Percentiles rank a stretch among this genome's conserved stretches.
Conservation (phyloP, 2,329 filamentous ascomycete genomes). For the Pseudocercospora fijiensis region DNA sequence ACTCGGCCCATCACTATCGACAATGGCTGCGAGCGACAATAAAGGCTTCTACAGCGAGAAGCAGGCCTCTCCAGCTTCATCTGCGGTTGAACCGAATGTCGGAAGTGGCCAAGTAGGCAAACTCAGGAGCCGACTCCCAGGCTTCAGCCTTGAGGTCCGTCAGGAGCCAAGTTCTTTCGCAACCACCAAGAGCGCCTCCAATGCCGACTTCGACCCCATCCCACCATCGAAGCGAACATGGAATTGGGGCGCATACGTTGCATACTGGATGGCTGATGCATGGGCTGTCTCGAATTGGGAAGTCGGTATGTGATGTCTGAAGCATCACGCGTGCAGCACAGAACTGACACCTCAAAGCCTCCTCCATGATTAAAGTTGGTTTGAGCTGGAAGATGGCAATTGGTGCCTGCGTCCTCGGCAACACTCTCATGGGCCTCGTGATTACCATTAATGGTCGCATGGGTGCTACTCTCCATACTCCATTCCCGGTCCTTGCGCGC, state of each 20-base stretch:
- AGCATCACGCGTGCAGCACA: not conserved
- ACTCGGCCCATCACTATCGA: not conserved
- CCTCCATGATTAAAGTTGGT: slow-evolving; percentile 53
- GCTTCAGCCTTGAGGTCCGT: slow-evolving; percentile 37
- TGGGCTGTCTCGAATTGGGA: slow-evolving; percentile 44
- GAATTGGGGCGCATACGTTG: slow-evolving; percentile 38
- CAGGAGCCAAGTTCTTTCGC: slow-evolving; percentile 42
- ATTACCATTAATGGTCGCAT: slow-evolving; percentile 55
- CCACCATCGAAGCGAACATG: slow-evolving; percentile 42
- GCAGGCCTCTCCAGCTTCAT: slow-evolving; percentile 29
- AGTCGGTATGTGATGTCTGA: slow-evolving; percentile 32
- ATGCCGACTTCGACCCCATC: slow-evolving; percentile 43
- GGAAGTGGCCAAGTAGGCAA: slow-evolving; percentile 30
- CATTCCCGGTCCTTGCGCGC: slow-evolving; percentile 57
- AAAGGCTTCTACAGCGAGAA: slow-evolving; percentile 22
- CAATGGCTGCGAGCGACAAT: slow-evolving; percentile 17
- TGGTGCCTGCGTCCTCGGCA: slow-evolving; percentile 35
- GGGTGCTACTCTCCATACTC: slow-evolving; percentile 55
- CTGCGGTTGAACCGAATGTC: slow-evolving; percentile 26
- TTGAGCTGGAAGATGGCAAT: slow-evolving; percentile 58
- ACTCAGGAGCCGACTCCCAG: slow-evolving; percentile 28
- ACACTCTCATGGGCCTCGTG: slow-evolving; percentile 31
- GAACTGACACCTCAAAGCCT: slow-evolving; percentile 36
- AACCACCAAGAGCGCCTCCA: slow-evolving; percentile 37
- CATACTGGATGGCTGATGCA: slow-evolving; percentile 45